Conservation (phyloP, 2,329 filamentous ascomycete species). For the Alternaria angustiovoidea region DNA sequence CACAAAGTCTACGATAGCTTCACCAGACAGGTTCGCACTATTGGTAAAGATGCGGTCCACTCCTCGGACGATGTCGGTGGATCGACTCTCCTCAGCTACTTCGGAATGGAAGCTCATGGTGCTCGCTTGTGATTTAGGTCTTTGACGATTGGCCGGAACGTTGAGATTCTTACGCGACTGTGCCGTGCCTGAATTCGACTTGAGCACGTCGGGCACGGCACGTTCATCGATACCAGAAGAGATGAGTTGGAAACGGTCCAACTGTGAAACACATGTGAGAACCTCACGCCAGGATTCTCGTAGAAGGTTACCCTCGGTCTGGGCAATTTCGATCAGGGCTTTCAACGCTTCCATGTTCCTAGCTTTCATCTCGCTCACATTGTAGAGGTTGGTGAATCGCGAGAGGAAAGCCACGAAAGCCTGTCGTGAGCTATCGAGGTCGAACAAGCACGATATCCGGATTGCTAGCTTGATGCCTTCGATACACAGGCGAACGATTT, state of each 20-base stretch:
- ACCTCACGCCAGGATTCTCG: conserved; percentile 95
- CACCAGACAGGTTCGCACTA: conserved; percentile 89
- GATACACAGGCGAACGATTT: conserved; percentile 90
- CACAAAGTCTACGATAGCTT: conserved; percentile 96
- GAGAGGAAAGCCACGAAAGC: conserved; percentile 93
- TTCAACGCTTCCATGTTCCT: conserved; percentile 97
- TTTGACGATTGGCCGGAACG: conserved; percentile 61
- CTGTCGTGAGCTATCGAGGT: conserved; percentile 89
- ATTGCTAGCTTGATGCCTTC: conserved; percentile 96
- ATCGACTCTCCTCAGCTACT: conserved; percentile 89
- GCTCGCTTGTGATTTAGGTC: conserved; percentile 56
- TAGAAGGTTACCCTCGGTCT: conserved; percentile 89
- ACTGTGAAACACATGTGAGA: conserved; percentile 91
- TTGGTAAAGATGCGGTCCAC: conserved; percentile 98
- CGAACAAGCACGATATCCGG: conserved; percentile 90
- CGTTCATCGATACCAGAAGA: conserved; percentile 94
- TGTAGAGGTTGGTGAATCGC: conserved; percentile 95
- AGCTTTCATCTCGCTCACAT: conserved; percentile 90
- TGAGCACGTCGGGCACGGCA: conserved; percentile 86
- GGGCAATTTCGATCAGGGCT: conserved; percentile 87
- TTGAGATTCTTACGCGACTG: conserved; percentile 74
- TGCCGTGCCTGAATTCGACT: conserved; percentile 68
- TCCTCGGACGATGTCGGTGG: conserved; percentile 88
- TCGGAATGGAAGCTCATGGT: conserved; percentile 70
- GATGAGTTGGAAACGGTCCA: conserved; percentile 93